Conservation (phyloP, 306 rosid species). For the Coriaria nepalensis region DNA sequence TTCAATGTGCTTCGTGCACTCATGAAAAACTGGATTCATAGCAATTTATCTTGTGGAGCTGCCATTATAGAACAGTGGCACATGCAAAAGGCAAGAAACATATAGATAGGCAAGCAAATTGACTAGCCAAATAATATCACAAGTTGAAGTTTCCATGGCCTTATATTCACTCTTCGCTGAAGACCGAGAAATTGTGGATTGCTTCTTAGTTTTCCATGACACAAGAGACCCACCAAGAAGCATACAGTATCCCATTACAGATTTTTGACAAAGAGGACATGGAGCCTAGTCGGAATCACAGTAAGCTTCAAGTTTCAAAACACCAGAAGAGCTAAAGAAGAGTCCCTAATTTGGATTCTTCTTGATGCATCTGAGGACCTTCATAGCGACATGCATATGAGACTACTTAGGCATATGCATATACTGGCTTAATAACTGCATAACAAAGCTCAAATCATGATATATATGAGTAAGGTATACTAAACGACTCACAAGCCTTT, state of each 20-base stretch:
- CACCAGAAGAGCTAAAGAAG: background rate
- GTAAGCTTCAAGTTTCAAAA: background rate
- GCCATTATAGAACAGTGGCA: no score
- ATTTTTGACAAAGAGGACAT: background rate
- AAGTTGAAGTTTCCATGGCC: background rate
- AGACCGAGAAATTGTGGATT: background rate
- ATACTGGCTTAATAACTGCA: background rate
- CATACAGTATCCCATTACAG: background rate
- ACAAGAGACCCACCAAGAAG: background rate
- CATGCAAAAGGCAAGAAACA: no score
- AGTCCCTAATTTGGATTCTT: background rate
- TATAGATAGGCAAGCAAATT: background rate
- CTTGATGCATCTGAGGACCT: background rate
- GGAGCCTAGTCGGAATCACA: background rate
- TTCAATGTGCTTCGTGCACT: no score
- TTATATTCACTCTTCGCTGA: background rate
- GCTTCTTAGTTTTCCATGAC: background rate
- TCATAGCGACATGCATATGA: slow-evolving; percentile 1
- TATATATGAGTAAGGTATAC: background rate
- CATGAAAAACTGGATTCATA: no score
- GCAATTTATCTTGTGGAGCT: no score
- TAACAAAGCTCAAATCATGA: background rate
- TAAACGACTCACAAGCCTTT: background rate
- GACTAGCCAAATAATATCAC: background rate
- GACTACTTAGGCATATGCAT: background rate